These are phyloP conservation scores for Tetrapyrgos nigripes DNA, from an alignment of 1,284 basidiomycete species.

Conservation along the genomic window DNA sequence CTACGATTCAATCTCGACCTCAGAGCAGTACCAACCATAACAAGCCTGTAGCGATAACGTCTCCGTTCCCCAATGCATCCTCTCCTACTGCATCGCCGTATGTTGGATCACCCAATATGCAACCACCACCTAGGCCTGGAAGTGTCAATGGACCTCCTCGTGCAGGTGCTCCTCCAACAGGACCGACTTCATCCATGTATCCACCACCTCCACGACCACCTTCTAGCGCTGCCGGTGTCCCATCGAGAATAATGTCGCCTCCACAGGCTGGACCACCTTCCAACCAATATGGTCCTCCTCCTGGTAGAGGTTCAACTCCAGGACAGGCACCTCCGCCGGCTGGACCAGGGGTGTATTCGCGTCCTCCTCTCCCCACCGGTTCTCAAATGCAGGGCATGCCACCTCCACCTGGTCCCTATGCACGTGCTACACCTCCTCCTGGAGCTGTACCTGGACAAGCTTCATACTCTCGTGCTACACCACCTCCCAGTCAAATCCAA, in stretches of 20 bases:
- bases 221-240: slow-evolving; percentile 34
- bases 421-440: slow-evolving; percentile 50
- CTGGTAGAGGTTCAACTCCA: slow-evolving; percentile 35
- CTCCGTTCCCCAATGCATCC: slow-evolving; percentile 84
- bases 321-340: slow-evolving; percentile 43
- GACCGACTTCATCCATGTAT: slow-evolving; percentile 24
- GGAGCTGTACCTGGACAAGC: slow-evolving; percentile 10
- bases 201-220: slow-evolving; percentile 43
- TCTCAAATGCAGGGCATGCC: slow-evolving; percentile 21
- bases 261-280: slow-evolving; percentile 46
- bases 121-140: slow-evolving; percentile 69
- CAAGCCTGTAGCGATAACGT: slow-evolving; percentile 79
- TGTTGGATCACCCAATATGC: slow-evolving; percentile 45
- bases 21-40: slow-evolving; percentile 53
- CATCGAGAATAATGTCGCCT: slow-evolving; percentile 48
- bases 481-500: slow-evolving; percentile 32
- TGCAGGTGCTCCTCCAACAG: slow-evolving; percentile 34
- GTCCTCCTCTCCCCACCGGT: slow-evolving; percentile 27
- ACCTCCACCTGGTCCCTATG: slow-evolving; percentile 38
- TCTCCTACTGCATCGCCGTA: slow-evolving; percentile 53
- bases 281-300: slow-evolving; percentile 51
- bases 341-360: slow-evolving; percentile 25
- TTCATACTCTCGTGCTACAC: slow-evolving; percentile 16
- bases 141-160: slow-evolving; percentile 62
- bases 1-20: slow-evolving; percentile 55